Evolutionary conservation across 331 rosid genomes (phyloP), one percentile per base, ranked within the genome.

Genomic region (Arachis monticola): DNA sequence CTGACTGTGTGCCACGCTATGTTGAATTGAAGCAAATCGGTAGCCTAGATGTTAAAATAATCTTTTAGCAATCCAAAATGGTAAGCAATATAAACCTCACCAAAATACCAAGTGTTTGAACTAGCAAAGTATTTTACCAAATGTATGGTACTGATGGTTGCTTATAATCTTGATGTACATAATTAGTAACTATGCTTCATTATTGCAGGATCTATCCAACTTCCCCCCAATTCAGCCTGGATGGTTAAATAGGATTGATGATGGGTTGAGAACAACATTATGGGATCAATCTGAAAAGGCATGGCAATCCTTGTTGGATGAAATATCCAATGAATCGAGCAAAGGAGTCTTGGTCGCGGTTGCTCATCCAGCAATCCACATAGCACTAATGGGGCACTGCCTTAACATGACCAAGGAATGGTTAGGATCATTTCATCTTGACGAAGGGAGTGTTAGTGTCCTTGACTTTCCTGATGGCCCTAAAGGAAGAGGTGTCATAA

Each of bases 351-450:
- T 83, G 47, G 95, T 90, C 47, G 93, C 83, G 41, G 91, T 90
- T 66, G 90, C 89, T 73, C 89, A 90, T 84, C 92, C 99, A 45
- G 88, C 90, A 3, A 74, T 92, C 67, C 95, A 90, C 84, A 81
- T 90, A 75, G 91, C 96, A 35, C 64, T 92, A 68, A 76, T 92
- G 87, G 93, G 85, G 8, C 97, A 85, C 53, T 88, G 99, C 80
- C 86, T 94, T 67, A 82, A 82, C 67, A 65, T 94, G 78, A 82
- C 90, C 2, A 88, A 87, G 72, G 99, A 90, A 65, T 88, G 97
- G 99, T 35, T 90, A 80, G 97, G 93, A 81, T 87, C 97, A 51
- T 92, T 92, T 81, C 97, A 94, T 81, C 92, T 94, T 11, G 97
- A 94, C 51, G 85, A 90, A 8, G 97, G 97, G 50, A 92, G 97